Evolutionary conservation across 495 filamentous ascomycete genomes (phyloP).

Genomic region (Neurospora sublineolata): DNA sequence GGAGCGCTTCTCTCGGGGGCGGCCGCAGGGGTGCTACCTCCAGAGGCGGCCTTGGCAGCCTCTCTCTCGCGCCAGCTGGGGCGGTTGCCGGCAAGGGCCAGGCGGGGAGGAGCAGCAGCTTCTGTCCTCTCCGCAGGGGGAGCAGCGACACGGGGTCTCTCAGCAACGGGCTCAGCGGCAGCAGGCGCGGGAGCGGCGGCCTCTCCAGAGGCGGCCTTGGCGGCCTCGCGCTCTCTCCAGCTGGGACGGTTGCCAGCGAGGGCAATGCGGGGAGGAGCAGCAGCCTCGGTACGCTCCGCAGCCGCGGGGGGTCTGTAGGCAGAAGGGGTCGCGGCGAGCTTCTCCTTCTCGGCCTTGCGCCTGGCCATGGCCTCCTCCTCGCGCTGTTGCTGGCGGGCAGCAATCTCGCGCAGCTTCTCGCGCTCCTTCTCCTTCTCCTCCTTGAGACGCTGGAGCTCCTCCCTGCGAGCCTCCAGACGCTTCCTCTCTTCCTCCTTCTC

Average conservation of each 20-base stretch:
- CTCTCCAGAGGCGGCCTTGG: constrained; percentile 9
- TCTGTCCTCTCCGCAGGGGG: constrained; percentile 24
- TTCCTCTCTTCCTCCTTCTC: constrained; percentile 75
- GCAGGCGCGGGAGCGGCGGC: neutral
- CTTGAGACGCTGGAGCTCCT: constrained; percentile 60
- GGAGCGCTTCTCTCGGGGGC: constrained; percentile 13
- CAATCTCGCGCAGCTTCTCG: constrained; percentile 42
- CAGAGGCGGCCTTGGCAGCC: constrained; percentile 44
- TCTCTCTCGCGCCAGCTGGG: constrained; percentile 78
- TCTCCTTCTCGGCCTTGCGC: constrained; percentile 35
- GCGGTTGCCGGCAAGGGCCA: constrained; percentile 53
- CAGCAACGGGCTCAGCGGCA: constrained; percentile 1
- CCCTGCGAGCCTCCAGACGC: constrained; percentile 55
- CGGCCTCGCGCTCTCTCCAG: constrained; percentile 37
- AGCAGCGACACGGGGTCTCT: constrained; percentile 4
- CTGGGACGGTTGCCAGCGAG: constrained; percentile 23
- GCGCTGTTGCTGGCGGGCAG: constrained; percentile 37
- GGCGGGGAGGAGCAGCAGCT: constrained; percentile 47
- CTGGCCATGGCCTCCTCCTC: constrained; percentile 45
- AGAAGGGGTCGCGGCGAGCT: constrained; percentile 13
- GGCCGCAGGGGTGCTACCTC: constrained; percentile 3
- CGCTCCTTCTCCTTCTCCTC: constrained; percentile 74
- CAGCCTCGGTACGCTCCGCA: constrained; percentile 25
- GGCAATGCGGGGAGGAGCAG: constrained; percentile 17
- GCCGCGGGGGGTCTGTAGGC: constrained; percentile 26